Evolutionary conservation across 1,139 yeast species (phyloP).

Genomic region (Candida buenavistaensis): DNA sequence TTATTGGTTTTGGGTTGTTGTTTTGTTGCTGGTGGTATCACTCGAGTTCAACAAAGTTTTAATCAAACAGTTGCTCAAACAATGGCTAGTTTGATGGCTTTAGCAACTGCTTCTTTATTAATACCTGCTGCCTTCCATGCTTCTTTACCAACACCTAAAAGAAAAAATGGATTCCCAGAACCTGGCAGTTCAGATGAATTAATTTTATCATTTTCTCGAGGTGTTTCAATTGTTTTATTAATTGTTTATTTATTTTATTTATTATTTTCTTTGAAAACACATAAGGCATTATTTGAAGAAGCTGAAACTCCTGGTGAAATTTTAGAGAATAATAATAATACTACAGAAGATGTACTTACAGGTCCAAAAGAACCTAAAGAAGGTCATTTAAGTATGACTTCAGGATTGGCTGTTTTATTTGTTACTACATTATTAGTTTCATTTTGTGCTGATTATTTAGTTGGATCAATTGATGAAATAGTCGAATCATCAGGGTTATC

Average conservation of each 20-base stretch:
- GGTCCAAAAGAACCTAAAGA: constrained; percentile 21
- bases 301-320: constrained; percentile 19
- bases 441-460: constrained; percentile 88
- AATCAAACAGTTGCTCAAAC: constrained; percentile 97
- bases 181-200: constrained; percentile 45
- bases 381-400: constrained; percentile 36
- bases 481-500: constrained; percentile 84
- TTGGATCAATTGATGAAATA: constrained; percentile 86
- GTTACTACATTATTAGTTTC: constrained; percentile 80
- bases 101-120: constrained; percentile 82
- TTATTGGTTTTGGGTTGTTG: constrained; percentile 93
- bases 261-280: constrained; percentile 86
- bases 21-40: constrained; percentile 89
- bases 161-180: constrained; percentile 38
- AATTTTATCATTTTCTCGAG: constrained; percentile 78
- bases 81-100: constrained; percentile 90
- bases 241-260: constrained; percentile 77
- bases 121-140: constrained; percentile 97
- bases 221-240: constrained; percentile 78
- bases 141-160: constrained; percentile 56
- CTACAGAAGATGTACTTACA: constrained; percentile 21
- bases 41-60: constrained; percentile 81
- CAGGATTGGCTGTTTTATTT: constrained; percentile 52
- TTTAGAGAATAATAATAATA: constrained; percentile 2
- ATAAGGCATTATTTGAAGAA: constrained; percentile 52